Percentiles rank a stretch among this genome's conserved stretches.
These are phyloP conservation scores for Schizopora paradoxa DNA, from an alignment of 1,284 basidiomycete genomes.

Conservation along the genomic window DNA sequence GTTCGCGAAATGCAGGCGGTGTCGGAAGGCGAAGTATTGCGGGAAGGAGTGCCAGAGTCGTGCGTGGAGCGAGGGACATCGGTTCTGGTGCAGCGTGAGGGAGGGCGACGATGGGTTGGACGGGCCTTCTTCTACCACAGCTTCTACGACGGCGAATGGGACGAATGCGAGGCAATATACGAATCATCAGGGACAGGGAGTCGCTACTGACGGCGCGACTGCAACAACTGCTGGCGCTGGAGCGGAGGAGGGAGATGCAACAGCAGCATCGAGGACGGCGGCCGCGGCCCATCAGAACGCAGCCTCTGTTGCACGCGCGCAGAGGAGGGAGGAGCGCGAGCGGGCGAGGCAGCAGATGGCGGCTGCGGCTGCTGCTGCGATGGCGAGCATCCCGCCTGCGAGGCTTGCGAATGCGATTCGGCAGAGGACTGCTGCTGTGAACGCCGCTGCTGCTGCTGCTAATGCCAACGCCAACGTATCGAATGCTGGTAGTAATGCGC, in stretches of 20 bases:
- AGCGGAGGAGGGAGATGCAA: background rate
- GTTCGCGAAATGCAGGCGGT: constrained; percentile 95
- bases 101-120: constrained; percentile 61
- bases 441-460: constrained; percentile 2
- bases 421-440: background rate
- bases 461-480: too few relatives aligned
- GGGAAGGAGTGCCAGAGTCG: constrained; percentile 97
- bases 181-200: too few relatives aligned
- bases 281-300: too few relatives aligned
- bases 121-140: background rate
- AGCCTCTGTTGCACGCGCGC: background rate
- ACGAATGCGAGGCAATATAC: background rate
- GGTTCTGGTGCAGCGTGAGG: constrained; percentile 81
- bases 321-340: constrained; percentile 8
- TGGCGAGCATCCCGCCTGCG: constrained; percentile 4
- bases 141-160: background rate
- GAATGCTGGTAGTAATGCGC: too few relatives aligned
- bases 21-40: constrained; percentile 98
- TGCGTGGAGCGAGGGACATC: constrained; percentile 95
- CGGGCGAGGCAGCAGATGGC: constrained; percentile 7
- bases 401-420: background rate
- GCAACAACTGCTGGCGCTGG: background rate
- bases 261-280: constrained; percentile 1
- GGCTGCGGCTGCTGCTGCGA: constrained; percentile 3
- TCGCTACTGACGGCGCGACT: constrained; percentile 1